phyloP scores from a whole-genome alignment of 441 rosid species.

The Gossypium aridum region DNA sequence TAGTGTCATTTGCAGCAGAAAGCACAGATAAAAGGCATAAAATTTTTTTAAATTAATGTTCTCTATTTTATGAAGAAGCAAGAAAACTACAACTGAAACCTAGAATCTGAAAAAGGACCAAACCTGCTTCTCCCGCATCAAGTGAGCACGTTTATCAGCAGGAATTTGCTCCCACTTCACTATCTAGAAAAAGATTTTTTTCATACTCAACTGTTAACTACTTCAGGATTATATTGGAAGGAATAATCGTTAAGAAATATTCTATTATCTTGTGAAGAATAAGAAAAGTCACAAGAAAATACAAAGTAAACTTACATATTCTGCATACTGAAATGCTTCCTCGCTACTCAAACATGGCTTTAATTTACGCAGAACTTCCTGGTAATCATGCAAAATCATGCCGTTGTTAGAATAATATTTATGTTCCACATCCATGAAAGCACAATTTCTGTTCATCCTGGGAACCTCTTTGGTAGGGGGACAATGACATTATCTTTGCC shows the following conservation, averaged over 20 bases:
- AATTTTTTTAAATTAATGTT: too few species aligned
- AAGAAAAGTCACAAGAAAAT: neutral
- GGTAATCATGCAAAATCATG: conserved; percentile 21
- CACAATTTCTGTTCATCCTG: neutral
- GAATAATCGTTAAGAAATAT: neutral
- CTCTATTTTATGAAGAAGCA: neutral
- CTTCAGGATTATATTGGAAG: neutral
- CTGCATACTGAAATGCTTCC: conserved; percentile 85
- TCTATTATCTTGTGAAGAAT: neutral
- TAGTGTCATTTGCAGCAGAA: neutral
- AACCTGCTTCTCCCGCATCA: conserved; percentile 92
- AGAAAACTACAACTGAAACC: neutral
- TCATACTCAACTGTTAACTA: neutral
- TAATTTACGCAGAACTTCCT: conserved; percentile 73
- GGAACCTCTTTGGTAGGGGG: neutral
- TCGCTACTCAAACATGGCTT: conserved; percentile 56
- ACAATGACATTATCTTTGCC: neutral
- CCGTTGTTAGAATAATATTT: conserved; percentile 5
- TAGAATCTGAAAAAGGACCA: neutral
- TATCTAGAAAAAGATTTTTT: conserved; percentile 31
- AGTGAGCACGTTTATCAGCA: conserved; percentile 75
- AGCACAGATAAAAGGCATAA: neutral
- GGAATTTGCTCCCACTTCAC: conserved; percentile 93
- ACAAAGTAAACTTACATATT: conserved; percentile 53
- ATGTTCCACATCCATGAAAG: neutral